Evolutionary conservation across 2,329 filamentous ascomycete species (phyloP).

Genomic region (Venturiaceae sp.): DNA sequence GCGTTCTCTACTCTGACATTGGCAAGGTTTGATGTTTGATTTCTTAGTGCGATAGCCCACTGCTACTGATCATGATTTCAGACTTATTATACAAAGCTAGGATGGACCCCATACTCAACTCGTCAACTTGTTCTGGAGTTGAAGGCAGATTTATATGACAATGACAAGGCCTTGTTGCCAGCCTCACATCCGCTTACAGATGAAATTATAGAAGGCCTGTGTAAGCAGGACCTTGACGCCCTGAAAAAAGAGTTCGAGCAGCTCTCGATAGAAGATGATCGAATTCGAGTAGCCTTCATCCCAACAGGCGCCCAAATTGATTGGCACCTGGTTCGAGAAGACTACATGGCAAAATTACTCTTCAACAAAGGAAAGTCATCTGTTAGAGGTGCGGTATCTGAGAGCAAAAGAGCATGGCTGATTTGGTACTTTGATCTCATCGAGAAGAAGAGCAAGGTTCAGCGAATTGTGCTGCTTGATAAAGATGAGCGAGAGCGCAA

Average conservation of each 20-base stretch:
- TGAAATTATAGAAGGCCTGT: not conserved
- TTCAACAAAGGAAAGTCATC: not conserved
- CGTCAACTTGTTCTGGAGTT: not conserved
- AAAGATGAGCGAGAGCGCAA: not conserved
- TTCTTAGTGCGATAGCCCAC: not conserved
- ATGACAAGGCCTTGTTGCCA: not conserved
- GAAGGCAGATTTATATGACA: not conserved
- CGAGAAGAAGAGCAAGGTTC: not conserved
- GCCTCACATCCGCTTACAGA: not conserved
- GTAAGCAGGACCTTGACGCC: not conserved
- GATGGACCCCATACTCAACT: not conserved
- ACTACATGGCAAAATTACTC: not conserved
- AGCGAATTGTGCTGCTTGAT: not conserved
- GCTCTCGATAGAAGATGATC: not conserved
- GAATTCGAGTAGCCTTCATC: not conserved
- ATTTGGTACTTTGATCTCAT: not conserved
- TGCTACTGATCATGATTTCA: not conserved
- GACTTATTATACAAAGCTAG: not conserved
- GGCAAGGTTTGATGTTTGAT: not conserved
- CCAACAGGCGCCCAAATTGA: not conserved
- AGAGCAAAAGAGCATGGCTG: not conserved
- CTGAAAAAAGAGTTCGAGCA: not conserved
- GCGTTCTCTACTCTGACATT: constrained; percentile 2
- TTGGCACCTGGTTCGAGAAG: not conserved
- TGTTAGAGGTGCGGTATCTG: not conserved